A percentile compares a stretch with the other conserved stretches of the same genome.
phyloP scores from a whole-genome alignment of 2,329 filamentous ascomycete species.

The Fusarium illudens region DNA sequence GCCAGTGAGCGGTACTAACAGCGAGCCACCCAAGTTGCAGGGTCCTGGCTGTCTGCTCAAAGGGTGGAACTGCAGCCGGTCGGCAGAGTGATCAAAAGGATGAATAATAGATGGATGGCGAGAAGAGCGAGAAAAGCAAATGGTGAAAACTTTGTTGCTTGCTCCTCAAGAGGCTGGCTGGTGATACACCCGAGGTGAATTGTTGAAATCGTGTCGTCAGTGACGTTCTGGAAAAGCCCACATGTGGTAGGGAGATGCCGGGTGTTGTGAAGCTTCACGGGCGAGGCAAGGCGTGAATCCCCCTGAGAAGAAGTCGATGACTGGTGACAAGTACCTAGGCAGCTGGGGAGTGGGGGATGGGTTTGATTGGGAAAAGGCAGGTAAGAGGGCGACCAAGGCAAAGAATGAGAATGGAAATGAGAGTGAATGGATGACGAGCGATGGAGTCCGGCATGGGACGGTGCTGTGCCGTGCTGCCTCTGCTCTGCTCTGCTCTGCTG shows the following conservation, averaged over 20 bases:
- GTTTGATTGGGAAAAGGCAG: neutral
- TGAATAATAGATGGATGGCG: neutral
- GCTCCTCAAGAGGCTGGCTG: neutral
- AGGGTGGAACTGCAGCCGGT: neutral
- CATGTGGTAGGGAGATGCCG: neutral
- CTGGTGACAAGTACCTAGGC: neutral
- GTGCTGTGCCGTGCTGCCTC: neutral
- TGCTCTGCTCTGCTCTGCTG: neutral
- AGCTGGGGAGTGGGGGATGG: neutral
- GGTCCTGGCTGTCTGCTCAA: conserved; percentile 16
- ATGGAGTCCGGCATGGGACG: conserved; percentile 1
- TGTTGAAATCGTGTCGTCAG: conserved; percentile 1
- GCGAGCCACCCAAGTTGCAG: conserved; percentile 10
- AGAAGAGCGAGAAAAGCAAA: neutral
- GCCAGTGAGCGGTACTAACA: conserved; percentile 8
- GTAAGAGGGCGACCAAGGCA: neutral
- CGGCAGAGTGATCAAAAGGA: conserved; percentile 2
- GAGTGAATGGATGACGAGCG: conserved; percentile 15
- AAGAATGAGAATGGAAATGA: conserved; percentile 7
- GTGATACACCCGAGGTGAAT: neutral
- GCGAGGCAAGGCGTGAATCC: neutral
- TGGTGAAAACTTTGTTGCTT: neutral
- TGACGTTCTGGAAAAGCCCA: neutral
- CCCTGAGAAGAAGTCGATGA: neutral
- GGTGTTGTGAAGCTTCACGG: neutral